A percentile compares a stretch with the other conserved stretches of the same genome.
These are phyloP conservation scores for Ogataea zsoltii DNA, from an alignment of 805 yeast genomes.

Conservation along the genomic window DNA sequence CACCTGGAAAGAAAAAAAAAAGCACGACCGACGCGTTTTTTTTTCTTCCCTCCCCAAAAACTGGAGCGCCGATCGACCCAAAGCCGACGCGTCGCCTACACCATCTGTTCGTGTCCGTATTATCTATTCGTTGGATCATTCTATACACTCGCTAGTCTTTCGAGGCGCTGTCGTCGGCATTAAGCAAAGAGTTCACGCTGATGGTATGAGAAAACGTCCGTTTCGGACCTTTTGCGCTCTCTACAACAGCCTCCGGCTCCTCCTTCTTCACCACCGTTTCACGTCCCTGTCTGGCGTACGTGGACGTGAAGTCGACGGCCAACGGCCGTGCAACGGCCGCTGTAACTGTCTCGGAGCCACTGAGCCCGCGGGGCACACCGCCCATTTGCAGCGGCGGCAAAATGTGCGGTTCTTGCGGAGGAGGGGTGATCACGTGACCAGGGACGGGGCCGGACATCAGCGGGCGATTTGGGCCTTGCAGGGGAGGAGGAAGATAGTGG, in stretches of 20 bases:
- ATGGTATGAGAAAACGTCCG: conserved; percentile 7
- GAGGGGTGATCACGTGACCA: not conserved
- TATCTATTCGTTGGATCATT: too few relatives aligned
- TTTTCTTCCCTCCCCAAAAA: too few relatives aligned
- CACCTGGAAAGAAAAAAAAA: too few relatives aligned
- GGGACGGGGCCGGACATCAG: not conserved
- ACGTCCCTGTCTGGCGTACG: not conserved
- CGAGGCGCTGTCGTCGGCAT: conserved; percentile 10
- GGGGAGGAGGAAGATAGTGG: not conserved
- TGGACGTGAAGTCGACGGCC: conserved; percentile 15
- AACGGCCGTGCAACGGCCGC: conserved; percentile 4
- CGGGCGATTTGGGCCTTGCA: not conserved
- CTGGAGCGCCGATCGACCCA: too few relatives aligned
- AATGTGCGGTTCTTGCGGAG: not conserved
- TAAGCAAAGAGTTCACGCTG: conserved; percentile 19
- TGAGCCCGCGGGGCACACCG: too few relatives aligned
- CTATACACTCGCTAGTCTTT: too few relatives aligned
- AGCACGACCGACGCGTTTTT: too few relatives aligned
- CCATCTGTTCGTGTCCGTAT: too few relatives aligned
- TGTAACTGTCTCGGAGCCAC: too few relatives aligned
- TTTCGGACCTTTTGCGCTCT: not conserved
- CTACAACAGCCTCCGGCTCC: not conserved
- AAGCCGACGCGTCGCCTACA: too few relatives aligned
- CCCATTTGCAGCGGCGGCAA: conserved; percentile 4
- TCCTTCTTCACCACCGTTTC: not conserved